Evolutionary conservation across 208 protist species (phyloP).

Genomic region (Willaertia magna): DNA sequence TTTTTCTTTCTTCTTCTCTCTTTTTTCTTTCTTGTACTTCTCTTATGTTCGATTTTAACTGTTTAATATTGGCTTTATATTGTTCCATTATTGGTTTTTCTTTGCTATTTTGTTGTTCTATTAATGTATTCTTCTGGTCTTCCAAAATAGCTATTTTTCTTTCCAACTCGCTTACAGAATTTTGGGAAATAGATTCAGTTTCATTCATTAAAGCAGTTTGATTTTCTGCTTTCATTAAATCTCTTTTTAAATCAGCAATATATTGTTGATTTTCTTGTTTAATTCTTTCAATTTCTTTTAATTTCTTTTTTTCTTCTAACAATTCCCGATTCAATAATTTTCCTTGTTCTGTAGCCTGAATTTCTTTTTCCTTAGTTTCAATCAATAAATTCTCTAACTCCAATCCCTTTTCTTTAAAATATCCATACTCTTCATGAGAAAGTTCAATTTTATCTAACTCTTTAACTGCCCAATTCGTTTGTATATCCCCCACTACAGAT

Average conservation of each 20-base stretch:
- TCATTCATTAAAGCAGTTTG: background rate
- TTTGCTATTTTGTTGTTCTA: background rate
- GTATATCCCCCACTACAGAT: too few relatives aligned
- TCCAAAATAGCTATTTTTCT: background rate
- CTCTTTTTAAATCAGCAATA: background rate
- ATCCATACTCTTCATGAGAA: background rate
- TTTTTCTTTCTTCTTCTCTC: background rate
- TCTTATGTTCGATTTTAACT: background rate
- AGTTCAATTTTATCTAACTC: background rate
- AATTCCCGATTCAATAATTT: background rate
- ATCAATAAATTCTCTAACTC: background rate
- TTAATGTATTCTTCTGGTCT: background rate
- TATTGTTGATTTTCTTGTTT: background rate
- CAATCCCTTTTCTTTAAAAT: background rate
- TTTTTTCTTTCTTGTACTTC: background rate
- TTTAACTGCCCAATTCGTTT: background rate
- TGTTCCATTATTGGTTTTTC: background rate
- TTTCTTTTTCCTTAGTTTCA: background rate
- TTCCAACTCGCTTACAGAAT: background rate
- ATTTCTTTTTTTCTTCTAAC: background rate
- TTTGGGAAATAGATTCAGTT: background rate
- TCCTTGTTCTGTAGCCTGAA: background rate
- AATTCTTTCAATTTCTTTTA: background rate
- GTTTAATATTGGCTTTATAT: background rate
- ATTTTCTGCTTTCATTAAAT: conserved; percentile 1